A percentile compares a stretch with the other conserved stretches of the same genome.
These are phyloP conservation scores for Lignosus rhinocerotis DNA, from an alignment of 1,284 basidiomycete species.

Conservation along the genomic window DNA sequence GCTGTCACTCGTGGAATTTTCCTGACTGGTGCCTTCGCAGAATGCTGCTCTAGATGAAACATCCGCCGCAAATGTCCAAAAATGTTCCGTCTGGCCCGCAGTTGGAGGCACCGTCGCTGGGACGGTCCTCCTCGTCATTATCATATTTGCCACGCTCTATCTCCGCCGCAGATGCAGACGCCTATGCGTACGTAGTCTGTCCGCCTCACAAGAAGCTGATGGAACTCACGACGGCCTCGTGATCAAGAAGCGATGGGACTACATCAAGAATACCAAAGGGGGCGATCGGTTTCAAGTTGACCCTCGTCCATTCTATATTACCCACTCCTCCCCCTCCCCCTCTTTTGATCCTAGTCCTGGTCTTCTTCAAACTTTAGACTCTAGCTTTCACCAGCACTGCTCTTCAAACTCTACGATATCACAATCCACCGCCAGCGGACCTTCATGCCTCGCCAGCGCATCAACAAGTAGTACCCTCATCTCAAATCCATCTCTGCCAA, in stretches of 20 bases:
- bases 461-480: background rate
- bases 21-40: too few species aligned
- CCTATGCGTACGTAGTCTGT: background rate
- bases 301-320: too few species aligned
- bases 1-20: too few species aligned
- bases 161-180: background rate
- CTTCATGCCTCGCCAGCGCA: background rate
- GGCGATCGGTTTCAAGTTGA: background rate
- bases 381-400: too few species aligned
- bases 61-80: too few species aligned
- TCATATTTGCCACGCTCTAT: background rate
- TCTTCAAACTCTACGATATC: too few species aligned
- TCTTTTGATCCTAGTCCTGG: too few species aligned
- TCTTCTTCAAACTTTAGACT: too few species aligned
- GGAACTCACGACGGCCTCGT: background rate
- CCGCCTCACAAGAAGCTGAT: background rate
- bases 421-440: background rate
- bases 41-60: too few species aligned
- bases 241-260: background rate
- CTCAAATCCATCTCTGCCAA: background rate
- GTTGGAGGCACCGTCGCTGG: too few species aligned
- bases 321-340: too few species aligned
- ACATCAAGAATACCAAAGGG: background rate
- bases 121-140: background rate
- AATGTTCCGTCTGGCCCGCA: too few species aligned